Evolutionary conservation across 1,139 yeast genomes (phyloP), one percentile per base, ranked within the genome.

Genomic region (Yamadazyma pseudoaaseri): DNA sequence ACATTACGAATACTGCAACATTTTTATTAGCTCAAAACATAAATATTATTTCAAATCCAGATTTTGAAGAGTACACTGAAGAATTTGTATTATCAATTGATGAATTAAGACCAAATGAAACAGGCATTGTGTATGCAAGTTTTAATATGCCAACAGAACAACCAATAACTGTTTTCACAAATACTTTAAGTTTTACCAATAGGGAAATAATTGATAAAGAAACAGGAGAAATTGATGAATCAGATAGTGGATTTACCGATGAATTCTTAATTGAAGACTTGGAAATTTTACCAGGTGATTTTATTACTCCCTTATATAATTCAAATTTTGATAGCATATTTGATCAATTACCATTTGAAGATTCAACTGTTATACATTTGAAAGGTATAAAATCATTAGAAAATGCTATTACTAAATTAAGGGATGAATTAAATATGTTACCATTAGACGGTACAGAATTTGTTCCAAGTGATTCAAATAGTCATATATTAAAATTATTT

Each of bases 261-360:
- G 96, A 89, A 60, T 92, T 90, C 62, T 94, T 84, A 56, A 76
- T 92, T 45, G 97, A 90, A 57, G 84, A 84, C 43, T 69, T 90
- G 54, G 81, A 78, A 40, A 56, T 92, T 35, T 66, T 65, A 25
- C 84, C 94, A 10, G 96, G 96, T 30, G 97, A 89, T 58, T 92
- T 81, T 60, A 71, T 89, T 37, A 62, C 65, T 36, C 95, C 96
- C 34, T 71, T 87, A 20, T 89, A 79, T 57, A 77, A 84, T 44
- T 86, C 94, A 35, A 79, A 81, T 62, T 90, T 90, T 56, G 76
- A 84, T 6, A 69, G 76, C 34, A 65, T 77, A 24, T 90, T 84
- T 70, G 96, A 86, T 49, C 86, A 79, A 57, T 71, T 90, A 44
- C 72, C 63, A 10, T 36, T 48, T 29, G 59, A 57, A 33, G 59